Evolutionary conservation across 1,284 basidiomycete genomes (phyloP).

Genomic region (Fomes fomentarius): DNA sequence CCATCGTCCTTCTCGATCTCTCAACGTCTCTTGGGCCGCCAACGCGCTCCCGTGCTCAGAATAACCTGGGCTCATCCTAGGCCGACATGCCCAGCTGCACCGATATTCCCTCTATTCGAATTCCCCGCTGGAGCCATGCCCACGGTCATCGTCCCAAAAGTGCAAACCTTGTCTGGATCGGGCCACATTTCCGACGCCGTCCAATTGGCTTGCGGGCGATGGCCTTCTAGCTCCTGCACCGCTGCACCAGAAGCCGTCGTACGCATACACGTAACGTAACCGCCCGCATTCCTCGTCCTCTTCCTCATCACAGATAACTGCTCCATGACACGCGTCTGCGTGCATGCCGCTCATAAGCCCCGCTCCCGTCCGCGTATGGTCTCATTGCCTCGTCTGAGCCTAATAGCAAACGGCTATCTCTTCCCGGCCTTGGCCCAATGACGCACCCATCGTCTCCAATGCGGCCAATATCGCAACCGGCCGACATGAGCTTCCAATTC

Average conservation of each 20-base stretch:
- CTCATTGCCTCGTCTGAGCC: background rate
- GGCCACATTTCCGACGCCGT: slow-evolving; percentile 1
- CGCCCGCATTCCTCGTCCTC: slow-evolving; percentile 10
- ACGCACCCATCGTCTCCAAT: too few relatives aligned
- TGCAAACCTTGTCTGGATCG: background rate
- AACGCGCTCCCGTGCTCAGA: background rate
- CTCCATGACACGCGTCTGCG: too few relatives aligned
- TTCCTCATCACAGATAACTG: background rate
- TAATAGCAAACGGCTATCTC: background rate
- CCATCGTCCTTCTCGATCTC: background rate
- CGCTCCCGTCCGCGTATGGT: background rate
- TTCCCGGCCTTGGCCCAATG: background rate
- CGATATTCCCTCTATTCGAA: background rate
- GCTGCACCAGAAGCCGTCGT: slow-evolving; percentile 5
- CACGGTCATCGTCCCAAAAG: background rate
- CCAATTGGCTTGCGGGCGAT: background rate
- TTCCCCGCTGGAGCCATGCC: too few relatives aligned
- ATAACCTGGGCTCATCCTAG: background rate
- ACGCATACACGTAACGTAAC: slow-evolving; percentile 6
- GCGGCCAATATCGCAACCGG: too few relatives aligned
- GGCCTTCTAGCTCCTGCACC: slow-evolving; percentile 4
- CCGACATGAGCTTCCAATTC: too few relatives aligned
- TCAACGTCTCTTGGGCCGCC: too few relatives aligned
- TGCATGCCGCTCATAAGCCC: background rate
- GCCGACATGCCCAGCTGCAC: background rate